Conservation (phyloP, 805 yeast species). For the Kodamaea jinghongensis region DNA sequence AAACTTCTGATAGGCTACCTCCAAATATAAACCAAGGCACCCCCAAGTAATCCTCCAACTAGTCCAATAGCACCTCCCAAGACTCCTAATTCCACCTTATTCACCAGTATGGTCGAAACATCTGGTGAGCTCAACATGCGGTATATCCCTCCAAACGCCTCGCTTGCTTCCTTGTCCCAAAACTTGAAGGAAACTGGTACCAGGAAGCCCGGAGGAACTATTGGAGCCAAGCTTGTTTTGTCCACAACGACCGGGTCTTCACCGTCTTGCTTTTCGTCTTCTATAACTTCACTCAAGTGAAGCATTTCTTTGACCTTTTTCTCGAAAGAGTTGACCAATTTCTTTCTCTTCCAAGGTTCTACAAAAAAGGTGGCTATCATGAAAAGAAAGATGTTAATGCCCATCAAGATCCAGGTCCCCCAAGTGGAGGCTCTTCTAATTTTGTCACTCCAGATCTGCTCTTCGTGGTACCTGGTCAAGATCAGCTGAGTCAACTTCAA, state of each 20-base stretch:
- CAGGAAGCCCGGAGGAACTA: not conserved
- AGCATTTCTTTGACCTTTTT: conserved; percentile 58
- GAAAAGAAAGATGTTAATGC: conserved; percentile 74
- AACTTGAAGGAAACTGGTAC: conserved; percentile 1
- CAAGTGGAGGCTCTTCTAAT: conserved; percentile 92
- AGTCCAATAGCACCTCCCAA: conserved; percentile 13
- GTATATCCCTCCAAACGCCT: conserved; percentile 14
- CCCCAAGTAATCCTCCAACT: conserved; percentile 19
- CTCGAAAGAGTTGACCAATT: conserved; percentile 82
- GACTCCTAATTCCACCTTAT: conserved; percentile 23
- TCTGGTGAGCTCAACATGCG: conserved; percentile 13
- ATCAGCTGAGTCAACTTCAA: conserved; percentile 71
- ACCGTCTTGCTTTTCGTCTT: not conserved
- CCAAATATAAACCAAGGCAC: conserved; percentile 13
- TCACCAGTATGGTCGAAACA: conserved; percentile 15
- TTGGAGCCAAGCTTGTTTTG: conserved; percentile 4
- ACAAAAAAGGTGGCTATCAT: conserved; percentile 78
- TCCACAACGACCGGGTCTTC: conserved; percentile 20
- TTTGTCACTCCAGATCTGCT: conserved; percentile 97
- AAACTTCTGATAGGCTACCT: not conserved
- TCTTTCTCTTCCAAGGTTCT: conserved; percentile 91
- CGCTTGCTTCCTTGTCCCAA: conserved; percentile 16
- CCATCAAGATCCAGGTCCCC: conserved; percentile 93
- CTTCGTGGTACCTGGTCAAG: conserved; percentile 88
- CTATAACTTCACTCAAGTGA: not conserved